phyloP scores from a whole-genome alignment of 23 red algal species.

The Gracilaria gracilis region DNA sequence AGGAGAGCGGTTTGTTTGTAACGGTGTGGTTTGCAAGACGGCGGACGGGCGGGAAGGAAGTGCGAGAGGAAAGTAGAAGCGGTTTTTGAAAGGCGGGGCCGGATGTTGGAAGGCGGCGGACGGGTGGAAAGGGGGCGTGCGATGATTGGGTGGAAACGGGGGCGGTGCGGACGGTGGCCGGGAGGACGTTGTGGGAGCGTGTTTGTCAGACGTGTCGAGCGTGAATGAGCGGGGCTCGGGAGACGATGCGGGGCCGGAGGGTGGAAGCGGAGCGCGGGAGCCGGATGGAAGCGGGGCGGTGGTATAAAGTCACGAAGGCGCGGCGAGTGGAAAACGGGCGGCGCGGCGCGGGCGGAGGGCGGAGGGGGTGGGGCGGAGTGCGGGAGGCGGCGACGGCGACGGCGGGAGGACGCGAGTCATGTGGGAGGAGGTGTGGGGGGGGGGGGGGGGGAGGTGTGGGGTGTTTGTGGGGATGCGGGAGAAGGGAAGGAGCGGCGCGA shows the following conservation, averaged over 20 bases:
- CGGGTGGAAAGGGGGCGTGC: neutral
- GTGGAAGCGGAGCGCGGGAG: slow-evolving; percentile 33
- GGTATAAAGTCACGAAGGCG: neutral
- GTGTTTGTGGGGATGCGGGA: neutral
- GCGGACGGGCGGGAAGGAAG: neutral
- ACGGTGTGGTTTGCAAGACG: neutral
- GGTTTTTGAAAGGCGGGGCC: neutral
- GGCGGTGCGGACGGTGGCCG: neutral
- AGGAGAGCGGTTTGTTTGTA: neutral
- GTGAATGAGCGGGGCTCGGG: neutral
- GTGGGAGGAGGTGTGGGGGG: neutral
- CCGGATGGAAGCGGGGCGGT: neutral
- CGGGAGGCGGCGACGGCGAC: neutral
- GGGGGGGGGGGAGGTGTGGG: neutral
- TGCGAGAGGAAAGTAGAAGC: too few relatives aligned
- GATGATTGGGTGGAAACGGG: slow-evolving; percentile 12
- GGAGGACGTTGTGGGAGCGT: neutral
- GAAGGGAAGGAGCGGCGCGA: neutral
- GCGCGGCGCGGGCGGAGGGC: neutral
- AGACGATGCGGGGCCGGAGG: slow-evolving; percentile 28
- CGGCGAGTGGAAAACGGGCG: neutral
- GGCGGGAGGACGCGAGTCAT: slow-evolving; percentile 1
- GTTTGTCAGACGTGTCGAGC: slow-evolving; percentile 12
- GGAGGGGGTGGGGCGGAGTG: neutral
- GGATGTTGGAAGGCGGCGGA: neutral